phyloP scores from a whole-genome alignment of 805 yeast genomes.

The Candida railenensis region DNA sequence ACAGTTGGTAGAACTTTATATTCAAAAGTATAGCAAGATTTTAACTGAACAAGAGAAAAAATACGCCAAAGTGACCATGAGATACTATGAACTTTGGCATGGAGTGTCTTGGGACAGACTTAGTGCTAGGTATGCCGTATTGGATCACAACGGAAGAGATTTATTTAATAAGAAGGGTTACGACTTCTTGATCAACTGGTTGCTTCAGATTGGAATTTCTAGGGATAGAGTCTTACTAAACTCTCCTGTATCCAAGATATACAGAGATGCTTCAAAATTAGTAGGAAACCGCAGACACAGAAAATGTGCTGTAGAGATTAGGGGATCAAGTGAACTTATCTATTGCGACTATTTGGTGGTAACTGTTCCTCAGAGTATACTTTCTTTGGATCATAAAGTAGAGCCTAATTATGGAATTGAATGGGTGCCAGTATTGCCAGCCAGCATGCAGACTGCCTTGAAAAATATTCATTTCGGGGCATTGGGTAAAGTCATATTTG shows the following conservation, averaged over 20 bases:
- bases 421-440: conserved; percentile 26
- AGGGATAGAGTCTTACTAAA: conserved; percentile 34
- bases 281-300: conserved; percentile 4
- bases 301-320: conserved; percentile 31
- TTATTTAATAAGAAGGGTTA: conserved; percentile 67
- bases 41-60: conserved; percentile 50
- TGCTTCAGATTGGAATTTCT: conserved; percentile 41
- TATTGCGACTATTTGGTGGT: conserved; percentile 60
- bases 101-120: conserved; percentile 67
- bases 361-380: conserved; percentile 74
- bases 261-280: conserved; percentile 18
- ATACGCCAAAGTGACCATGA: conserved; percentile 50
- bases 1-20: conserved; percentile 47
- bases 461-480: conserved; percentile 33
- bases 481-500: conserved; percentile 43
- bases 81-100: conserved; percentile 76
- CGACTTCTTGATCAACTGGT: conserved; percentile 46
- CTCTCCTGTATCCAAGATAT: conserved; percentile 42
- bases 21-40: conserved; percentile 44
- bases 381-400: conserved; percentile 38
- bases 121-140: conserved; percentile 67
- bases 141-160: conserved; percentile 76
- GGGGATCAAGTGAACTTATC: conserved; percentile 22
- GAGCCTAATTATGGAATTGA: conserved; percentile 44
- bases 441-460: conserved; percentile 17